Percentiles rank a stretch among this genome's conserved stretches.
These are phyloP conservation scores for Neoboletus brunneissimus DNA, from an alignment of 768 basidiomycete species.

Conservation along the genomic window DNA sequence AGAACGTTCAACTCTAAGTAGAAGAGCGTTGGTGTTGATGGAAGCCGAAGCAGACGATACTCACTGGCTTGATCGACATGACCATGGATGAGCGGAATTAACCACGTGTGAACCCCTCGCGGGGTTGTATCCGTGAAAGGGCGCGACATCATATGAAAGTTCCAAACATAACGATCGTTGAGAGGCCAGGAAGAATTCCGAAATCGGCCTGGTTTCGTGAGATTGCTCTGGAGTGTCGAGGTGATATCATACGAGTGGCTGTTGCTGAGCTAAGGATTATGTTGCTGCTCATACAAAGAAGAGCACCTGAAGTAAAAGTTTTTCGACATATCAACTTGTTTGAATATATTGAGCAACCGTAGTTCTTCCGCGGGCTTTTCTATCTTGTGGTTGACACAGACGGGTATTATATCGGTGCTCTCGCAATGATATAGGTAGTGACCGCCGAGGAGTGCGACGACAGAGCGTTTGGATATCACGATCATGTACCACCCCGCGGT, in stretches of 20 bases:
- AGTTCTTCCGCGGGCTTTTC: constrained; percentile 90
- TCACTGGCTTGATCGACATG: constrained; percentile 98
- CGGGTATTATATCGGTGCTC: constrained; percentile 76
- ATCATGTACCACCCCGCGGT: constrained; percentile 98
- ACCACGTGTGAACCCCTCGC: constrained; percentile 68
- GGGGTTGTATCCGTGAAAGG: constrained; percentile 51
- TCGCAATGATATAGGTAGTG: constrained; percentile 98
- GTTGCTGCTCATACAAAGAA: background rate
- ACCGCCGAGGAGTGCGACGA: constrained; percentile 91
- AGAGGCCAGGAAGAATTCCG: constrained; percentile 56
- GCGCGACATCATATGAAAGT: constrained; percentile 76
- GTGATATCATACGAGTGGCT: constrained; percentile 98
- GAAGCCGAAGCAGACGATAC: constrained; percentile 29
- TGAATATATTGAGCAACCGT: constrained; percentile 85
- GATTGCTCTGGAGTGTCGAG: constrained; percentile 91
- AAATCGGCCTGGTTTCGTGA: constrained; percentile 56
- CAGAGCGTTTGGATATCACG: constrained; percentile 82
- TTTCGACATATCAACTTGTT: constrained; percentile 97
- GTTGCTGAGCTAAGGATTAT: background rate
- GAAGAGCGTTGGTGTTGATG: background rate
- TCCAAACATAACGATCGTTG: constrained; percentile 93
- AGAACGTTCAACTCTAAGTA: constrained; percentile 83
- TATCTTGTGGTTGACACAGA: constrained; percentile 75
- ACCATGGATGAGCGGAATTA: constrained; percentile 89
- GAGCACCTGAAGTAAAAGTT: constrained; percentile 95